Evolutionary conservation across 2,329 filamentous ascomycete genomes (phyloP).

Genomic region (Epichloe typhina): DNA sequence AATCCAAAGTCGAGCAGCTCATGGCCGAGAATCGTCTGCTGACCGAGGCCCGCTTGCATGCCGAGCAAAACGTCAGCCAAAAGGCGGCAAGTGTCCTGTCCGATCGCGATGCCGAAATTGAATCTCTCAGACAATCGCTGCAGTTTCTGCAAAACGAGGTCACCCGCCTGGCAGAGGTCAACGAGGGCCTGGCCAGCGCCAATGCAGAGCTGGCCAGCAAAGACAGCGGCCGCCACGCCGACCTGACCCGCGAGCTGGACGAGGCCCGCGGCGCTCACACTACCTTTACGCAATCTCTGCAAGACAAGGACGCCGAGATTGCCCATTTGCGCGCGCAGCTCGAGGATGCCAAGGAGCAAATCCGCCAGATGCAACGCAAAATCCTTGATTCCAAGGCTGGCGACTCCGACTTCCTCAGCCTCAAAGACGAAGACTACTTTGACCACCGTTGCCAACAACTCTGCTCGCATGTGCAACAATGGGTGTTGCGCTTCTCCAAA

Average conservation of each 20-base stretch:
- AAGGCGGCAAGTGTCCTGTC: slow-evolving; percentile 57
- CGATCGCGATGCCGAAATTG: slow-evolving; percentile 79
- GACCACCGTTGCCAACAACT: slow-evolving; percentile 87
- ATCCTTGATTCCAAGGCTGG: slow-evolving; percentile 46
- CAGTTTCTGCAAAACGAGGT: slow-evolving; percentile 75
- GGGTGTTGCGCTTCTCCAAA: slow-evolving; percentile 96
- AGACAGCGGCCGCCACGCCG: slow-evolving; percentile 58
- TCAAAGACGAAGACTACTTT: slow-evolving; percentile 89
- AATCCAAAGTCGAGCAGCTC: slow-evolving; percentile 72
- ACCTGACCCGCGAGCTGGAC: slow-evolving; percentile 55
- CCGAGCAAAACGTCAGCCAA: slow-evolving; percentile 53
- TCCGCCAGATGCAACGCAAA: slow-evolving; percentile 37
- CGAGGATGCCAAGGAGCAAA: slow-evolving; percentile 52
- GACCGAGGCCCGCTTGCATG: slow-evolving; percentile 54
- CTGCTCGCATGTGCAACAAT: slow-evolving; percentile 91
- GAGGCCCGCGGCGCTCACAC: slow-evolving; percentile 50
- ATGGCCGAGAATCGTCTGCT: slow-evolving; percentile 73
- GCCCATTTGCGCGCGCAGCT: slow-evolving; percentile 65
- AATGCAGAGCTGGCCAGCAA: slow-evolving; percentile 66
- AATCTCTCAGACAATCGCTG: slow-evolving; percentile 64
- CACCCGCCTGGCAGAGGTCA: slow-evolving; percentile 65
- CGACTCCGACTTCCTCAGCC: slow-evolving; percentile 60
- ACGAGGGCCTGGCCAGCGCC: slow-evolving; percentile 63
- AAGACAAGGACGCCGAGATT: slow-evolving; percentile 76
- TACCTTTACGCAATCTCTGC: slow-evolving; percentile 51